These are phyloP conservation scores for Metschnikowia peoriensis DNA, from an alignment of 805 yeast genomes.

Conservation along the genomic window DNA sequence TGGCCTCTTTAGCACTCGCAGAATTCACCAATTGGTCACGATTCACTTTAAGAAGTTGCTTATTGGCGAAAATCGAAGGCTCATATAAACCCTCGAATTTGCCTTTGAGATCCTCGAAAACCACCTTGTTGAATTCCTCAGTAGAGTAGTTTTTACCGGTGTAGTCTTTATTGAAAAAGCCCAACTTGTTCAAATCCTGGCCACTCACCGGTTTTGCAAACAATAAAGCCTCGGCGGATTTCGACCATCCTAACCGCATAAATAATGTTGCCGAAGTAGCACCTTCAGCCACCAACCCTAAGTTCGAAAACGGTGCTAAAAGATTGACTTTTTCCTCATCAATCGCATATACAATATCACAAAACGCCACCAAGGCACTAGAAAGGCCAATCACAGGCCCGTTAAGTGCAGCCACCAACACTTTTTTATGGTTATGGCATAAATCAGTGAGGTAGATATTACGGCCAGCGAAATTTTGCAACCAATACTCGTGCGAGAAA, in stretches of 20 bases:
- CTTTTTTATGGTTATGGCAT: conserved; percentile 67
- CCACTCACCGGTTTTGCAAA: conserved; percentile 65
- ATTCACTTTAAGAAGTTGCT: conserved; percentile 41
- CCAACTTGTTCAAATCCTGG: conserved; percentile 52
- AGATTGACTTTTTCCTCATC: conserved; percentile 56
- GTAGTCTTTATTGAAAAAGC: conserved; percentile 62
- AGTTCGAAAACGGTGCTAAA: conserved; percentile 74
- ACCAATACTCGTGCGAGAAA: conserved; percentile 45
- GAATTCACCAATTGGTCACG: conserved; percentile 42
- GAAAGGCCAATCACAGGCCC: conserved; percentile 86
- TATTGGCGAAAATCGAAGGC: conserved; percentile 46
- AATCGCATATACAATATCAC: conserved; percentile 72
- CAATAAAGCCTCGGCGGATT: conserved; percentile 69
- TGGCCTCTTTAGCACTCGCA: conserved; percentile 63
- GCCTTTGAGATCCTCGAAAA: conserved; percentile 33
- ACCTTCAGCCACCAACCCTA: conserved; percentile 85
- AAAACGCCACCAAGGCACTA: conserved; percentile 69
- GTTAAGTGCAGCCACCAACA: conserved; percentile 70
- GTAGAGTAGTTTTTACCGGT: conserved; percentile 33
- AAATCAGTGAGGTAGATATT: conserved; percentile 68
- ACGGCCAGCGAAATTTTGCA: conserved; percentile 61
- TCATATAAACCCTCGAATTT: conserved; percentile 45
- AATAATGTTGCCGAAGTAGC: conserved; percentile 68
- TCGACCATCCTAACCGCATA: conserved; percentile 67
- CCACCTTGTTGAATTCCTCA: conserved; percentile 43